Evolutionary conservation across 441 rosid species (phyloP).

Genomic region (Euphorbia corollata): DNA sequence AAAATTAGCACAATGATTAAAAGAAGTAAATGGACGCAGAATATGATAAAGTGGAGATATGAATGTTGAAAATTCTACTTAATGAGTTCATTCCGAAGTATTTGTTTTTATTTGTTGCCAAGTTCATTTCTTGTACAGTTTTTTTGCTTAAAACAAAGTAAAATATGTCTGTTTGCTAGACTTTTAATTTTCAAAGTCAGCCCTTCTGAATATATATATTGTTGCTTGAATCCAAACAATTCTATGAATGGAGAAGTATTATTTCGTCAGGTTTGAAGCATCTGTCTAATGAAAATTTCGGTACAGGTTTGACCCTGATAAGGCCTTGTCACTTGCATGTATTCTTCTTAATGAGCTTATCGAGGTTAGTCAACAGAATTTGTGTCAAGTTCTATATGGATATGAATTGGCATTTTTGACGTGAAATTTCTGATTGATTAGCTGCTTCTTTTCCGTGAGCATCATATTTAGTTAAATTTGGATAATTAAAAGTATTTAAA

Average conservation of each 20-base stretch:
- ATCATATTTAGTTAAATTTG: background rate
- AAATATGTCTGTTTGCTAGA: no score
- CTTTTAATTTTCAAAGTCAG: background rate
- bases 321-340: slow-evolving; percentile 65
- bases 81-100: background rate
- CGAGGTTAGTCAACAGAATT: slow-evolving; percentile 39
- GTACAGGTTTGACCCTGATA: slow-evolving; percentile 65
- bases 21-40: background rate
- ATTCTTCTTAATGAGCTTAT: slow-evolving; percentile 58
- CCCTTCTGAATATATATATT: background rate
- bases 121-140: background rate
- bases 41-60: background rate
- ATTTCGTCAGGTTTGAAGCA: background rate
- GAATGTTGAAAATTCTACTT: background rate
- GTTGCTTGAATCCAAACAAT: background rate
- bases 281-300: slow-evolving; percentile 15
- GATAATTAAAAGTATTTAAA: background rate
- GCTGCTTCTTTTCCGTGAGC: slow-evolving; percentile 6
- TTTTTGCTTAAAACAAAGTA: background rate
- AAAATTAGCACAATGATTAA: background rate
- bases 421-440: background rate
- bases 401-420: slow-evolving; percentile 1
- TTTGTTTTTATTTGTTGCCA: slow-evolving; percentile 2
- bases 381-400: background rate
- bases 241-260: background rate